These are phyloP conservation scores for Komagataella pseudopastoris DNA, from an alignment of 805 yeast species.

Conservation along the genomic window DNA sequence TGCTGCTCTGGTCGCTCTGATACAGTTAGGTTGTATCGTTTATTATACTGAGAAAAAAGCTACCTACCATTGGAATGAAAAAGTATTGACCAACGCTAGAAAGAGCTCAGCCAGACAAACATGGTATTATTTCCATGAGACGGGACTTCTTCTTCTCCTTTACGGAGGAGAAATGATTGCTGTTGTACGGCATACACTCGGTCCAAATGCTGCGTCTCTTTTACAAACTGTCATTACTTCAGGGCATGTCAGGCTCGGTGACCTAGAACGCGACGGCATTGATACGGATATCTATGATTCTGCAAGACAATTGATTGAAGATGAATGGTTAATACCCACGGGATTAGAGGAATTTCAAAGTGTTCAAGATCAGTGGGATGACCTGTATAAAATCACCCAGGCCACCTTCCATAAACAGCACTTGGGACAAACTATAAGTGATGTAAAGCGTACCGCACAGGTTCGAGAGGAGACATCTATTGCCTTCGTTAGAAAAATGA, in stretches of 20 bases:
- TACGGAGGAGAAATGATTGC: slow-evolving; percentile 66
- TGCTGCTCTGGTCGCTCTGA: slow-evolving; percentile 56
- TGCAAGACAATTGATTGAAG: slow-evolving; percentile 31
- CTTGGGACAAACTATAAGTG: not conserved
- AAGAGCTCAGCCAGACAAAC: slow-evolving; percentile 14
- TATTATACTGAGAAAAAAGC: slow-evolving; percentile 29
- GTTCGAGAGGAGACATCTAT: not conserved
- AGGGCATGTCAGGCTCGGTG: slow-evolving; percentile 51
- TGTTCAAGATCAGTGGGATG: not conserved
- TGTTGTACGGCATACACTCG: slow-evolving; percentile 4
- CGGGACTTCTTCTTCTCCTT: slow-evolving; percentile 48
- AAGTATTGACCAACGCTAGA: slow-evolving; percentile 16
- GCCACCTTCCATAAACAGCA: not conserved
- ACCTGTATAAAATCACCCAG: not conserved
- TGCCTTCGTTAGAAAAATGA: not conserved
- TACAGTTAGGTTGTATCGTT: slow-evolving; percentile 67
- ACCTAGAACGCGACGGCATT: slow-evolving; percentile 20
- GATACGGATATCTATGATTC: slow-evolving; percentile 18
- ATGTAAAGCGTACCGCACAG: not conserved
- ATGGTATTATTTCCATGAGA: slow-evolving; percentile 47
- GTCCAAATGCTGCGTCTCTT: slow-evolving; percentile 36
- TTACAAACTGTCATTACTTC: slow-evolving; percentile 55
- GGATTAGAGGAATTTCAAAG: slow-evolving; percentile 1
- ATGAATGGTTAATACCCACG: slow-evolving; percentile 38
- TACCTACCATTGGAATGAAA: not conserved